Conservation (phyloP, 495 filamentous ascomycete genomes). For the Rhypophila decipiens region DNA sequence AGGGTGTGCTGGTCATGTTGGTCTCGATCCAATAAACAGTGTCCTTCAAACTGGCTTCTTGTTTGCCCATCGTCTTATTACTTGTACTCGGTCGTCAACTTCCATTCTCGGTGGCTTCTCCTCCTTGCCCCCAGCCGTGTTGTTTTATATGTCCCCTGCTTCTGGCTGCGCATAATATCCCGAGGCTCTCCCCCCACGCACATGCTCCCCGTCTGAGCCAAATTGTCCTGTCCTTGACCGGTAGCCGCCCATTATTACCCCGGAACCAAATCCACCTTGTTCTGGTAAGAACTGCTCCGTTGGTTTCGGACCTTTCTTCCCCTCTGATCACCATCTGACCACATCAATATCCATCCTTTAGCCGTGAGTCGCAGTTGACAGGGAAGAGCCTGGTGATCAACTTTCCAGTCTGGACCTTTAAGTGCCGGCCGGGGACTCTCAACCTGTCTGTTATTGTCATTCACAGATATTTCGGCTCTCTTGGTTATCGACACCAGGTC, state of each 20-base stretch:
- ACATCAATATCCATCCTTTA: conserved; percentile 7
- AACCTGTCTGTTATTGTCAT: not conserved
- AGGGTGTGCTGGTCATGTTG: too few relatives aligned
- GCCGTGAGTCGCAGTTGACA: conserved; percentile 7
- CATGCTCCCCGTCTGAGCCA: too few relatives aligned
- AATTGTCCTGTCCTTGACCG: too few relatives aligned
- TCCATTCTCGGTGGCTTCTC: too few relatives aligned
- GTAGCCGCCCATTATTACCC: too few relatives aligned
- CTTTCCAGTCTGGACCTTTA: not conserved
- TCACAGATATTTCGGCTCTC: not conserved
- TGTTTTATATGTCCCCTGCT: not conserved
- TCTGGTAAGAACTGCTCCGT: conserved; percentile 25
- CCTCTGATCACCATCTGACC: conserved; percentile 11
- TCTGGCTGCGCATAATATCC: not conserved
- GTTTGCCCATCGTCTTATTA: too few relatives aligned
- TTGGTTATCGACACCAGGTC: not conserved
- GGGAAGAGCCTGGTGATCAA: not conserved
- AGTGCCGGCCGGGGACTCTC: too few relatives aligned
- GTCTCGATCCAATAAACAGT: too few relatives aligned
- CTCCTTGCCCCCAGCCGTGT: not conserved
- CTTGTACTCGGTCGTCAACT: too few relatives aligned
- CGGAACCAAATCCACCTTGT: conserved; percentile 13
- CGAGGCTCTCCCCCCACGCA: too few relatives aligned
- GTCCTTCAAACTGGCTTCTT: too few relatives aligned
- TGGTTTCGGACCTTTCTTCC: conserved; percentile 18